Evolutionary conservation across 2,329 filamentous ascomycete species (phyloP), one percentile per base, ranked within the genome.

Genomic region (Fusarium transvaalense): DNA sequence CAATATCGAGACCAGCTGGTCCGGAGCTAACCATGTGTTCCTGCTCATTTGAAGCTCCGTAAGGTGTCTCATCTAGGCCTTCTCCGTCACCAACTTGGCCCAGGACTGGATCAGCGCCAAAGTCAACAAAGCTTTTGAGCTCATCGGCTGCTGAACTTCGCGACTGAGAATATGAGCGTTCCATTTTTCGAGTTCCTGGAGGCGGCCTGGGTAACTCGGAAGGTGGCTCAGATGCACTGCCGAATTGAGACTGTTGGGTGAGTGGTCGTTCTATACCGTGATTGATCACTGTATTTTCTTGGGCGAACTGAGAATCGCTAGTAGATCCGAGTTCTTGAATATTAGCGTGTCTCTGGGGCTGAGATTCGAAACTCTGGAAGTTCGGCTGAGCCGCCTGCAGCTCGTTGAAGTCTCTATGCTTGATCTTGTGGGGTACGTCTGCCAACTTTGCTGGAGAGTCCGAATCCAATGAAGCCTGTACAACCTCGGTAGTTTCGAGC

Each of bases 381-480:
- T 74, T 38, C n/a, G 74, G 45, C 47, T 78, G 77, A 39, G 76
- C 74, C 55, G 73, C 76, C 60, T 76, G 77, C 39, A 69, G 74
- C 45, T 68, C 70, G 34, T 60, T 46, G 19, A 32, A 35, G 15
- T 31, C 42, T 19, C 27, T 45, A 14, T 47, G 37, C 10, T 46
- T 25, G 14, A 13, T 48, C 27, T 29, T 27, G 5, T 29, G 56
- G 31, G 53, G 12, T 42, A 42, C 15, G 45, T 21, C 15, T 10
- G 21, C n/a, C 19, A 53, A 25, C 17, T 27, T 35, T 55, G 17
- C 6, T 6, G 38, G 35, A 8, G 39, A 12, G 21, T 13, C 10
- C 12, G 9, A 13, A 15, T 34, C 19, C 10, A 38, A 52, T 41
- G 17, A 7, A 38, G 23, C 34, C n/a, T 45, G 35, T 32, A 15